Base-by-base conservation (phyloP, 23 red algal species). In the Cyanidiococcus yangmingshanensis region DNA sequence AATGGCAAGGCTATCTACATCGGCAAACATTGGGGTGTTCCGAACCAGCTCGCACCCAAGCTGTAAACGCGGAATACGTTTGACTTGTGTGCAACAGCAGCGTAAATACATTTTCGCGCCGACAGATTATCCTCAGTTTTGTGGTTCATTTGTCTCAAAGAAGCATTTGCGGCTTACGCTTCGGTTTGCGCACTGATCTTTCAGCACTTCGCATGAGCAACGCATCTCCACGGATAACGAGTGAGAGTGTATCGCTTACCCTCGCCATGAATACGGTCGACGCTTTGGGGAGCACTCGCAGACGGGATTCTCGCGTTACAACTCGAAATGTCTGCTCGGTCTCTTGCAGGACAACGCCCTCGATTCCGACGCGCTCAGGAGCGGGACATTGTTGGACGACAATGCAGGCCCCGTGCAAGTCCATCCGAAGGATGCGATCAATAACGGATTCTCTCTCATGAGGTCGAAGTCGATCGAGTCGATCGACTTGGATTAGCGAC, bases 1-100 rank as follows among this genome's bases (percentile, higher is more conserved):
- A 59, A 24, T 34, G 78, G 78, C 2, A 81, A 81, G 67, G 78
- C 78, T n/a, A 25, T 81, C 21, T 81, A 81, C 45, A 39, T 81
- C 0, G 78, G 78, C 0, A 34, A 21, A 40, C 27, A 79, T 27
- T 1, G 1, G n/a, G n/a, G n/a, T n/a, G n/a, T n/a, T n/a, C n/a
- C n/a, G n/a, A n/a, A n/a, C n/a, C n/a, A n/a, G n/a, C n/a, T n/a
- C n/a, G n/a, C n/a, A n/a, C n/a, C n/a, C n/a, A n/a, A n/a, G n/a
- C n/a, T n/a, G n/a, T n/a, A n/a, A n/a, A n/a, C n/a, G n/a, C n/a
- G n/a, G n/a, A n/a, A n/a, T n/a, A n/a, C n/a, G n/a, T n/a, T n/a
- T n/a, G n/a, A n/a, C n/a, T n/a, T n/a, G n/a, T n/a, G n/a, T n/a
- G n/a, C n/a, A n/a, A n/a, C n/a, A n/a, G n/a, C n/a, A n/a, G n/a